A percentile compares a stretch with the other conserved stretches of the same genome.
phyloP scores from a whole-genome alignment of 768 basidiomycete genomes.

The Scleroderma citrinum region DNA sequence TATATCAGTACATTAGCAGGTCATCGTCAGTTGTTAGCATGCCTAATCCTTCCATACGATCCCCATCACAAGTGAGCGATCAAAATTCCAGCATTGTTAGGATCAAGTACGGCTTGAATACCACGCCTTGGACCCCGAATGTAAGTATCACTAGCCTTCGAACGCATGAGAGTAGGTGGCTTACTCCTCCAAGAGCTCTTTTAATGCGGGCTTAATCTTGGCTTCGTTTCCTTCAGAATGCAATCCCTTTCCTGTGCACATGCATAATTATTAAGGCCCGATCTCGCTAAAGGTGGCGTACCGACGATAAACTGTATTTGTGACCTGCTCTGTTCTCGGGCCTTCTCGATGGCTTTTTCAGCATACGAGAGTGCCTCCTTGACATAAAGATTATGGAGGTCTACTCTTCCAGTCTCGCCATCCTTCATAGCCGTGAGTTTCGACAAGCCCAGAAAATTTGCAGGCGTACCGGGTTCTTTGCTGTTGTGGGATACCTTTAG shows the following conservation, averaged over 20 bases:
- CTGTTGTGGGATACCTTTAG: slow-evolving; percentile 34
- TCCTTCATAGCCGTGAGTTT: not conserved
- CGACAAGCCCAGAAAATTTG: not conserved
- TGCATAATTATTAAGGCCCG: not conserved
- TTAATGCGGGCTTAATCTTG: slow-evolving; percentile 85
- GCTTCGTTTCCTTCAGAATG: slow-evolving; percentile 69
- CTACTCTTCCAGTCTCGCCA: not conserved
- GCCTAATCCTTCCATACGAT: too few relatives aligned
- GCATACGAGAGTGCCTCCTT: slow-evolving; percentile 75
- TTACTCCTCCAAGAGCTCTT: slow-evolving; percentile 72
- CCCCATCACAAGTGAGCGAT: not conserved
- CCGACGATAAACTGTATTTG: slow-evolving; percentile 78
- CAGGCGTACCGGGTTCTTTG: not conserved
- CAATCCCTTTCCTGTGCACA: slow-evolving; percentile 60
- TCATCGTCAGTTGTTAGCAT: too few relatives aligned
- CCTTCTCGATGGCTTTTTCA: slow-evolving; percentile 59
- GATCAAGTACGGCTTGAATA: not conserved
- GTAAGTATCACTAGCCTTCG: not conserved
- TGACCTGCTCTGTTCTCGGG: slow-evolving; percentile 48
- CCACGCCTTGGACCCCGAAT: not conserved
- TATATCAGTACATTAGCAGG: too few relatives aligned
- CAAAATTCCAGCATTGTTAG: not conserved
- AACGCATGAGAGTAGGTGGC: slow-evolving; percentile 7
- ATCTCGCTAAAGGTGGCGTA: slow-evolving; percentile 23
- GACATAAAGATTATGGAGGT: slow-evolving; percentile 62